Base-by-base conservation (phyloP, 345 rosid genomes). In the Cardamine chenopodiifolia region DNA sequence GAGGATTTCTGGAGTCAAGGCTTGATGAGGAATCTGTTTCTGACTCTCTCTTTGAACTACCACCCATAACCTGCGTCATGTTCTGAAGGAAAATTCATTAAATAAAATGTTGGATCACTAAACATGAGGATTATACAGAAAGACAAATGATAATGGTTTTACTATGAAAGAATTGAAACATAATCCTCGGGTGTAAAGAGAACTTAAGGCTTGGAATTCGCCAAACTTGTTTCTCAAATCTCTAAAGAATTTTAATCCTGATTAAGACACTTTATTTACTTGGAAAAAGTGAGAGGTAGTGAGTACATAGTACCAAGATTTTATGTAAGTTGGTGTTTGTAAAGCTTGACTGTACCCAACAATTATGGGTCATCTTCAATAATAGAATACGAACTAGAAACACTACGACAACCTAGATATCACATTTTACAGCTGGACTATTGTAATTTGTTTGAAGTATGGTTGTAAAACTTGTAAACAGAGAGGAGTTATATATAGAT, bases 1-100 rank as follows among this genome's bases (percentile, higher is more conserved):
- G 79, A 68, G 74, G 86, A 50, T 85, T 87, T 59, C 92, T 86
- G 1, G 91, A 76, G 29, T 91, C 97, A 67, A 84, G 74, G 80
- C 80, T 84, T 68, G 90, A 74, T 22, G 85, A 64, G 13, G 87
- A 82, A 70, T 86, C 89, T 0, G 80, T 70, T 75, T 89, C 94
- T 15, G 85, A 74, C 3, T 82, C 83, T 82, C 92, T 89, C 82
- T 91, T 88, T 74, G 91, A 89, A 49, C 34, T 72, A 55, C 67
- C 66, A 57, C 84, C 85, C 75, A 87, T 87, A 45, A 78, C 81
- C 83, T 86, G 92, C 55, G 92, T 82, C 70, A 87, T 75, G 79
- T 81, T 87, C 95, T 86, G 86, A 68, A 67, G 20, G 71, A 72
- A 79, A 31, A 45, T n/a, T 32, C 71, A 56, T 28, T 4, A 28